Evolutionary conservation across 1,284 basidiomycete species (phyloP).

Genomic region (Thecaphora frezii): DNA sequence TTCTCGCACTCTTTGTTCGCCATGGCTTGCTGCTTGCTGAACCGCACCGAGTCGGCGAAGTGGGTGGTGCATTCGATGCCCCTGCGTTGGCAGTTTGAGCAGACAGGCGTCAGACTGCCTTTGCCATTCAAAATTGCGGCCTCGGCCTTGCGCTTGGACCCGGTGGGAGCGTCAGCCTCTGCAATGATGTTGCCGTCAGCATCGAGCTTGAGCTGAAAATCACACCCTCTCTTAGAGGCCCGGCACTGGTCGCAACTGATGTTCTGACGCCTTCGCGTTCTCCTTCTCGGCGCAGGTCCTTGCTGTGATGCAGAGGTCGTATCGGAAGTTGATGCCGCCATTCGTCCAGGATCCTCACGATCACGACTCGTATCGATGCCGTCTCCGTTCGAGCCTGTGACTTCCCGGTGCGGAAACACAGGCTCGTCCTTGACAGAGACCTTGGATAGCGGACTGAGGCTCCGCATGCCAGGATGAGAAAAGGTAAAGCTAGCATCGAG

Average conservation of each 20-base stretch:
- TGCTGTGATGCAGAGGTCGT: too few relatives aligned
- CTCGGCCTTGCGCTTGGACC: constrained; percentile 28
- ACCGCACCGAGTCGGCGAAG: constrained; percentile 36
- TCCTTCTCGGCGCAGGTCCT: constrained; percentile 15
- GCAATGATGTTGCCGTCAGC: constrained; percentile 30
- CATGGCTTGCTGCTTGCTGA: constrained; percentile 30
- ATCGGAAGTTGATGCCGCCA: too few relatives aligned
- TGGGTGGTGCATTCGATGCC: constrained; percentile 41
- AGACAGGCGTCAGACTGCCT: constrained; percentile 16
- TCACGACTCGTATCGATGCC: too few relatives aligned
- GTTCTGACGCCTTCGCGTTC: constrained; percentile 34
- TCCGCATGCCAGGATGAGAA: too few relatives aligned
- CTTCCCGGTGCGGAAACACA: too few relatives aligned
- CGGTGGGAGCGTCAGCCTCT: constrained; percentile 7
- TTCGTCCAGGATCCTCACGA: too few relatives aligned
- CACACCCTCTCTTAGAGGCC: constrained; percentile 38
- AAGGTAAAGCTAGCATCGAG: too few relatives aligned
- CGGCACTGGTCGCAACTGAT: constrained; percentile 43
- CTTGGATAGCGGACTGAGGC: too few relatives aligned
- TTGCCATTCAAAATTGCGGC: not conserved
- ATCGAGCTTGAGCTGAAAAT: constrained; percentile 35
- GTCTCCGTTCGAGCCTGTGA: too few relatives aligned
- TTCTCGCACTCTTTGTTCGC: constrained; percentile 13
- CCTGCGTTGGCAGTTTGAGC: constrained; percentile 38
- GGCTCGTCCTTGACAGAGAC: too few relatives aligned